These are phyloP conservation scores for Alternaria arborescens DNA, from an alignment of 2,329 filamentous ascomycete genomes.

Conservation along the genomic window DNA sequence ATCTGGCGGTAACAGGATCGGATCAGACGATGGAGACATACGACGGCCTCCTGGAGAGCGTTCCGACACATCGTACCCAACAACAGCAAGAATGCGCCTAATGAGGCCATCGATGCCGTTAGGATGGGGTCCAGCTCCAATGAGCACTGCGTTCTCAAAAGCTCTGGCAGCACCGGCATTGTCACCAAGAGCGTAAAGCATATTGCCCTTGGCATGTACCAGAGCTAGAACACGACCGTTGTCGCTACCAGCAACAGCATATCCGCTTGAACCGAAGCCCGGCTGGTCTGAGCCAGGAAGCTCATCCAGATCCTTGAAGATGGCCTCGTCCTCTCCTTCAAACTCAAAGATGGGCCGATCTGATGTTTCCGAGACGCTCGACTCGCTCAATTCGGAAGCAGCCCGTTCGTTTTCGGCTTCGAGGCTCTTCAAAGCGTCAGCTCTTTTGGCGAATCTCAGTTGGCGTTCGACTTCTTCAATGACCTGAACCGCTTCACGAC, in stretches of 20 bases:
- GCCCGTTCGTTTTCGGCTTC: constrained; percentile 69
- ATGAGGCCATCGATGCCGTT: constrained; percentile 81
- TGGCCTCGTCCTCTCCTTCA: constrained; percentile 55
- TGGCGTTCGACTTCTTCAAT: constrained; percentile 85
- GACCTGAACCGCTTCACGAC: constrained; percentile 83
- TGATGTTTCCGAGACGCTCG: constrained; percentile 63
- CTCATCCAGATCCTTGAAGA: constrained; percentile 51
- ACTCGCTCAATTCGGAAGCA: constrained; percentile 65
- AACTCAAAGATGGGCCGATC: constrained; percentile 65
- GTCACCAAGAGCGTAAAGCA: constrained; percentile 90
- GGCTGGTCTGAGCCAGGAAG: constrained; percentile 55
- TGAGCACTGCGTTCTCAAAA: constrained; percentile 93
- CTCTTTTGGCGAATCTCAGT: constrained; percentile 62
- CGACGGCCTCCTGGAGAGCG: constrained; percentile 44
- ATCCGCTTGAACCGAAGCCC: constrained; percentile 81
- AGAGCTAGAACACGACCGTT: constrained; percentile 94
- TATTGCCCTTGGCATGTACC: constrained; percentile 97
- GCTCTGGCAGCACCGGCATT: constrained; percentile 81
- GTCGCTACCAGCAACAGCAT: constrained; percentile 82
- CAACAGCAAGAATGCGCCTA: constrained; percentile 74
- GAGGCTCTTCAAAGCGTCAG: constrained; percentile 57
- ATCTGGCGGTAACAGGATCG: constrained; percentile 82
- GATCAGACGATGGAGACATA: constrained; percentile 58
- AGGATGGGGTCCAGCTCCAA: constrained; percentile 77
- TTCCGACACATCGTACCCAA: constrained; percentile 57